Evolutionary conservation across 2,329 filamentous ascomycete genomes (phyloP).

Genomic region (Daldinia sp.): DNA sequence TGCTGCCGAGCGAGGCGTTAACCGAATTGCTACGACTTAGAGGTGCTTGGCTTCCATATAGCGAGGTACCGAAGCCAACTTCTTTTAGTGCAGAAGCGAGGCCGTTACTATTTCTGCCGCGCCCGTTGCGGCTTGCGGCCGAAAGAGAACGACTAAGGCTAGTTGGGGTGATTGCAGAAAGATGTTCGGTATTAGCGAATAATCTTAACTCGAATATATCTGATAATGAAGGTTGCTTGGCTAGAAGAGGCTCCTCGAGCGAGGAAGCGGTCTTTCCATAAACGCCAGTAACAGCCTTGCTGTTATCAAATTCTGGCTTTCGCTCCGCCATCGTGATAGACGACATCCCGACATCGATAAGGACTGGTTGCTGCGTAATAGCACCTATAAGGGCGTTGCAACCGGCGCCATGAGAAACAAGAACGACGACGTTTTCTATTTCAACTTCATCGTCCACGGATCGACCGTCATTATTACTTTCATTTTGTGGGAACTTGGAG

Average conservation of each 20-base stretch:
- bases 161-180: conserved; percentile 59
- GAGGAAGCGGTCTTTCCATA: conserved; percentile 44
- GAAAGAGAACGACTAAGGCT: conserved; percentile 49
- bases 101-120: conserved; percentile 56
- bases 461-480: conserved; percentile 52
- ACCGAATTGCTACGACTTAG: conserved; percentile 61
- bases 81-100: conserved; percentile 53
- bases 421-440: conserved; percentile 81
- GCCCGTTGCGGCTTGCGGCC: conserved; percentile 52
- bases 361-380: conserved; percentile 88
- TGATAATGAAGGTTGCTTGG: conserved; percentile 60
- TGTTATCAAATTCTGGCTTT: conserved; percentile 61
- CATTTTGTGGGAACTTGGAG: conserved; percentile 33
- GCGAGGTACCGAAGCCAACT: conserved; percentile 43
- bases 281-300: conserved; percentile 47
- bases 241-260: conserved; percentile 46
- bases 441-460: conserved; percentile 64
- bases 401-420: conserved; percentile 94
- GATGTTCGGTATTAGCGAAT: conserved; percentile 80
- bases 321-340: conserved; percentile 89
- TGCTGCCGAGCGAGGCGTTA: conserved; percentile 55
- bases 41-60: conserved; percentile 57
- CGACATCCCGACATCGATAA: conserved; percentile 90
- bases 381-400: conserved; percentile 96
- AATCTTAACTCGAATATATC: conserved; percentile 79